Conservation (phyloP, 2,329 filamentous ascomycete genomes). For the Fusarium abutilonis region DNA sequence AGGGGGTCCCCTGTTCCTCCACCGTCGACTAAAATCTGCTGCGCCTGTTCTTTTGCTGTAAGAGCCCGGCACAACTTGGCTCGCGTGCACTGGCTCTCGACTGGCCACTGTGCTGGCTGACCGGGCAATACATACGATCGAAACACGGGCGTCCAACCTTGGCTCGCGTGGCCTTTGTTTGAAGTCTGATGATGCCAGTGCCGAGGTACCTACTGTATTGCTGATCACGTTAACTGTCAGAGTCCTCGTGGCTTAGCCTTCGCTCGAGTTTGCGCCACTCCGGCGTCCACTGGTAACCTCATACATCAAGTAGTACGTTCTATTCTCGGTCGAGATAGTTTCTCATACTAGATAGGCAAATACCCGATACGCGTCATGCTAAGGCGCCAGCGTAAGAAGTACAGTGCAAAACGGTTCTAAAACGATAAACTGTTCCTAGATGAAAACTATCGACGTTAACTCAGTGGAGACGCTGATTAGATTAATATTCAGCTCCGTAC, state of each 20-base stretch:
- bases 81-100: conserved; percentile 27
- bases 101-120: conserved; percentile 27
- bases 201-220: not conserved
- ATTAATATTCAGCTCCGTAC: conserved; percentile 11
- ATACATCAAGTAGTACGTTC: not conserved
- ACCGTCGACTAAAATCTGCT: conserved; percentile 32
- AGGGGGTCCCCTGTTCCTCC: conserved; percentile 29
- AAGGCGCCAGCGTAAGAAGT: not conserved
- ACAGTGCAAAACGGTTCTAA: not conserved
- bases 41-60: conserved; percentile 16
- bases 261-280: conserved; percentile 19
- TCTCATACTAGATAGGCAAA: not conserved
- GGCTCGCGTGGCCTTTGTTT: conserved; percentile 40
- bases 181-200: conserved; percentile 15
- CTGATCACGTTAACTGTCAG: conserved; percentile 18
- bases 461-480: conserved; percentile 18
- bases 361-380: not conserved
- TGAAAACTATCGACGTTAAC: conserved; percentile 7
- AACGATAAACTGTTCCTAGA: conserved; percentile 3
- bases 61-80: conserved; percentile 4
- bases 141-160: conserved; percentile 31
- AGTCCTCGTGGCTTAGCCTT: conserved; percentile 23
- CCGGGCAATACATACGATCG: conserved; percentile 29
- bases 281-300: conserved; percentile 9
- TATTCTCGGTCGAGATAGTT: conserved; percentile 15